These are phyloP conservation scores for Omphalotus guepiniiformis DNA, from an alignment of 768 basidiomycete species.

Conservation along the genomic window DNA sequence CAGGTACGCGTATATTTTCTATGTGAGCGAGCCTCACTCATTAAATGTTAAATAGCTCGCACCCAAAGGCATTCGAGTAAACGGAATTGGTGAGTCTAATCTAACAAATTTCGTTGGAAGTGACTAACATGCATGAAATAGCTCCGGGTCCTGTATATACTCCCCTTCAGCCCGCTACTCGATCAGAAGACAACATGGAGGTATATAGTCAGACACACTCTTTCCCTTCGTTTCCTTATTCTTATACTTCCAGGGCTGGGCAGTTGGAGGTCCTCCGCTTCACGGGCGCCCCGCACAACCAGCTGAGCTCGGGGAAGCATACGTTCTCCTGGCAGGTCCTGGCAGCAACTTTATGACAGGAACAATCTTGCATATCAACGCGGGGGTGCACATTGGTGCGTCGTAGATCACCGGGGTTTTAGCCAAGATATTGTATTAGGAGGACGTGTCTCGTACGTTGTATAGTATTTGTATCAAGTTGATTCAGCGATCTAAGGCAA, in stretches of 20 bases:
- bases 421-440: too few relatives aligned
- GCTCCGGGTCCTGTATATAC: conserved; percentile 55
- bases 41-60: conserved; percentile 27
- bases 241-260: too few relatives aligned
- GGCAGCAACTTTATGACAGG: conserved; percentile 38
- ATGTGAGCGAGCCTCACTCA: too few relatives aligned
- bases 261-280: conserved; percentile 39
- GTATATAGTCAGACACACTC: background rate
- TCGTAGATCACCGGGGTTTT: too few relatives aligned
- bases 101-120: too few relatives aligned
- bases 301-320: conserved; percentile 47
- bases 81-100: conserved; percentile 32
- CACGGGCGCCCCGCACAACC: conserved; percentile 49
- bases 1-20: conserved; percentile 22
- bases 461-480: too few relatives aligned
- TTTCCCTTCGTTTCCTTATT: background rate
- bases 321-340: conserved; percentile 49
- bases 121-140: conserved; percentile 1
- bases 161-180: conserved; percentile 53
- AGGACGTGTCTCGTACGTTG: too few relatives aligned
- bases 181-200: conserved; percentile 55
- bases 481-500: too few relatives aligned
- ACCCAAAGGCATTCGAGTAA: conserved; percentile 55
- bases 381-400: conserved; percentile 10
- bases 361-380: conserved; percentile 32